phyloP scores from a whole-genome alignment of 2,329 filamentous ascomycete genomes.

The Fusarium algeriense region DNA sequence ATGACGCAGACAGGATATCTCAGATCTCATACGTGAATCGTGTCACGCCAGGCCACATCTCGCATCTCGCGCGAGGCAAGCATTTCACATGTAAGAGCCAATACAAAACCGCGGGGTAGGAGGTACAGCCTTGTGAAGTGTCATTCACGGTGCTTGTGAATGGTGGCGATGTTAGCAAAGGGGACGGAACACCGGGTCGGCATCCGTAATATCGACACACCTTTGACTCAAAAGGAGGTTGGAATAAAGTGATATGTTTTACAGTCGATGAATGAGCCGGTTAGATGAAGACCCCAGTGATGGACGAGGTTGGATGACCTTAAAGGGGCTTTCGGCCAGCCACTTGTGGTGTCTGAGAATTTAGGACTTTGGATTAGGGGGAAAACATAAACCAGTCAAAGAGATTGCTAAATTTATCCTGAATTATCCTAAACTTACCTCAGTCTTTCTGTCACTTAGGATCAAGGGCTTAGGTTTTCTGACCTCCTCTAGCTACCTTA shows the following conservation, averaged over 20 bases:
- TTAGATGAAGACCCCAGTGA: not conserved
- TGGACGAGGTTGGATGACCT: not conserved
- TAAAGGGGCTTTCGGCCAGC: not conserved
- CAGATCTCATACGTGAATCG: conserved; percentile 8
- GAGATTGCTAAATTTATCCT: too few relatives aligned
- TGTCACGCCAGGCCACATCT: conserved; percentile 13
- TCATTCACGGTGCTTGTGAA: conserved; percentile 29
- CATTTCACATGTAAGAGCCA: conserved; percentile 22
- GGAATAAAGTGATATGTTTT: not conserved
- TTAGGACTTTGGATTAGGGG: too few relatives aligned
- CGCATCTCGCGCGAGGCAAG: conserved; percentile 1
- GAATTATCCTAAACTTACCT: too few relatives aligned
- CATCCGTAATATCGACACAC: conserved; percentile 37
- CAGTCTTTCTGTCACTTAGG: too few relatives aligned
- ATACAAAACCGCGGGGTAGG: conserved; percentile 13
- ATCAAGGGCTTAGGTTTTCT: too few relatives aligned
- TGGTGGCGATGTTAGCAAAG: conserved; percentile 16
- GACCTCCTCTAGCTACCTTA: not conserved
- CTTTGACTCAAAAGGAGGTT: not conserved
- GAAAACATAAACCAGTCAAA: too few relatives aligned
- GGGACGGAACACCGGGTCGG: conserved; percentile 12
- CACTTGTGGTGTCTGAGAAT: too few relatives aligned
- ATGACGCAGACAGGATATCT: conserved; percentile 16
- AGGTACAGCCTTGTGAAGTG: conserved; percentile 22
- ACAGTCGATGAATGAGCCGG: conserved; percentile 7